Base-by-base conservation (phyloP, 352 stramenopile genomes). In the Globisporangium solare region DNA sequence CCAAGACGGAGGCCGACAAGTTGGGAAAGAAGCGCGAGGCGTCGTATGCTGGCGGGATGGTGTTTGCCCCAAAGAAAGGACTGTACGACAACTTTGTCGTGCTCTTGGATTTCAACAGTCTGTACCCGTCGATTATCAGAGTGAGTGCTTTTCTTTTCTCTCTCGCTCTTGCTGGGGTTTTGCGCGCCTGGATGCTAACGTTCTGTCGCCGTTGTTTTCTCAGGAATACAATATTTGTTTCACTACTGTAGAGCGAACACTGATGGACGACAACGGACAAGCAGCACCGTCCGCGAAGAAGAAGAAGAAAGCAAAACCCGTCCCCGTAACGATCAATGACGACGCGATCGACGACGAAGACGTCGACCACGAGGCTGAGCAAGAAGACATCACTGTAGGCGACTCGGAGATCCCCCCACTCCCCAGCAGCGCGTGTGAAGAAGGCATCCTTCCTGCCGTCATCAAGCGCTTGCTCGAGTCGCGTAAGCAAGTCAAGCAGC, bases 191-290 rank as follows among this genome's bases (percentile, higher is more conserved):
- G 31, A 14, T 51, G 21, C 27, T 35, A 35, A 35, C 27, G 27
- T 35, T 35, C 3, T 10, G 6, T 35, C 27, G 0, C 27, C 27
- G 10, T 35, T 1, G 7, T 35, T 35, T 58, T 13, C 20, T 22
- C 68, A 99, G 82, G 98, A 99, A 82, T 99, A 99, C 80, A 99
- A 99, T 73, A 92, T 99, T 57, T 99, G 97, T 68, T 99, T 99
- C 64, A 99, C 98, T 10, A 99, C 97, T 0, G 92, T 99, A 41
- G 85, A 99, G 69, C 75, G 82, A 7, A 79, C 86, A 56, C 69
- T 94, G 8, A 74, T 79, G 56, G 75, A 88, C 20, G 75, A 85
- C 40, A 68, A 60, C 11, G 54, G 67, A 32, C 63, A 70, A 48
- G 66, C 45, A 17, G 54, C 62, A 17, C 39, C 59, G 1, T 60